These are phyloP conservation scores for Cystobasidium onofrii DNA, from an alignment of 768 basidiomycete species.

Conservation along the genomic window DNA sequence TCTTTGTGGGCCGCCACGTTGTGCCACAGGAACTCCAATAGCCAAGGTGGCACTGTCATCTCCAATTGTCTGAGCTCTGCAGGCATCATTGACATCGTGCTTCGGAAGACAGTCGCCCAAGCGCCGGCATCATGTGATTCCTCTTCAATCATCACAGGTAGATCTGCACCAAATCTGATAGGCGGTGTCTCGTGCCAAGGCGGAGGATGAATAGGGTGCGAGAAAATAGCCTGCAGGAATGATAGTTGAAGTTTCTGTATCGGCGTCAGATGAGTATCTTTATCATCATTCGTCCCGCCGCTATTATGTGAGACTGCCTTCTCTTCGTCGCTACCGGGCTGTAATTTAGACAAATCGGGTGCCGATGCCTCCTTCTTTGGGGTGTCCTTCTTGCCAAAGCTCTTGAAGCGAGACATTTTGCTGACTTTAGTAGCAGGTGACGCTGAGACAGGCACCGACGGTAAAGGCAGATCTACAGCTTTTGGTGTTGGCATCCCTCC, in stretches of 20 bases:
- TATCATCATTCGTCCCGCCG: neutral
- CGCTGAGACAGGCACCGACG: neutral
- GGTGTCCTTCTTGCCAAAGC: constrained; percentile 24
- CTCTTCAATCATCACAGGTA: constrained; percentile 69
- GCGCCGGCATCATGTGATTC: constrained; percentile 55
- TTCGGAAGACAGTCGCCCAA: constrained; percentile 69
- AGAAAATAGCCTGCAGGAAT: constrained; percentile 46
- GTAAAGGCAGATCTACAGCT: neutral
- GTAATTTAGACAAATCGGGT: neutral
- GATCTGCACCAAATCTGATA: constrained; percentile 55
- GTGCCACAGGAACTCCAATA: constrained; percentile 71
- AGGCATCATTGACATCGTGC: constrained; percentile 56
- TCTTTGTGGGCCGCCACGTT: constrained; percentile 49
- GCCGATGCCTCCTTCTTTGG: neutral
- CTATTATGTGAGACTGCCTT: neutral
- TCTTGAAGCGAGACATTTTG: constrained; percentile 26
- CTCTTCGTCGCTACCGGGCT: neutral
- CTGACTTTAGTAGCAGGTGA: constrained; percentile 11
- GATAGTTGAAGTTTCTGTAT: constrained; percentile 43
- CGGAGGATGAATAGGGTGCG: constrained; percentile 54
- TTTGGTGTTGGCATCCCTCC: neutral
- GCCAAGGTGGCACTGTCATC: constrained; percentile 73
- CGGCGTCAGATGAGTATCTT: constrained; percentile 10
- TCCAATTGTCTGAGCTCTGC: constrained; percentile 58
- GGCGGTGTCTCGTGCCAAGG: constrained; percentile 63